phyloP scores from a whole-genome alignment of 2,329 filamentous ascomycete species.

The Pseudonectria buxi region DNA sequence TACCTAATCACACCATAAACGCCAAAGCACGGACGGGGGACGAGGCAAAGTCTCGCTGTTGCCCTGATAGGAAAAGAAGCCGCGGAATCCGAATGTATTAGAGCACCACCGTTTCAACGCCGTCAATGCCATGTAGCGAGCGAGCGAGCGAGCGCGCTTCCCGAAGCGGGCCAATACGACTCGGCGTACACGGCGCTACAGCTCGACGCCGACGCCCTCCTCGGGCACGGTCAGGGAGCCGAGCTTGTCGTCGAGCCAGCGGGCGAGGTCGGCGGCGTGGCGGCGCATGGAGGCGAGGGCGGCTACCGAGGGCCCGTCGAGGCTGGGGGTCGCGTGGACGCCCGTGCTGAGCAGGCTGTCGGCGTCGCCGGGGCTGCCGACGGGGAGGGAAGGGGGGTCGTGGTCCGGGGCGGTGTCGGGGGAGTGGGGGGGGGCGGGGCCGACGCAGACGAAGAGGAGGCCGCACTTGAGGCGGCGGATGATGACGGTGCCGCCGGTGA shows the following conservation, averaged over 20 bases:
- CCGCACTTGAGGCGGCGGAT: constrained; percentile 52
- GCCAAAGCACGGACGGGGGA: constrained; percentile 9
- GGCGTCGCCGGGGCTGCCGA: constrained; percentile 35
- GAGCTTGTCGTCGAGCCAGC: constrained; percentile 55
- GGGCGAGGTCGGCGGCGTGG: constrained; percentile 52
- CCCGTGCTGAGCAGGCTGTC: constrained; percentile 42
- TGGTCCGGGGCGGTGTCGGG: constrained; percentile 9
- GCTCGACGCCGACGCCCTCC: constrained; percentile 38
- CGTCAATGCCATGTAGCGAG: constrained; percentile 12
- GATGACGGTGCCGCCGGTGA: constrained; percentile 51
- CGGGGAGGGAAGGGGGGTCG: constrained; percentile 19
- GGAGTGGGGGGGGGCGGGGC: constrained; percentile 32
- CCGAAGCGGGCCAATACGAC: background rate
- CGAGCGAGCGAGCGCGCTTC: constrained; percentile 4
- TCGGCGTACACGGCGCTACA: background rate
- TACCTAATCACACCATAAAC: constrained; percentile 16
- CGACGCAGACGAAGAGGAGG: constrained; percentile 56
- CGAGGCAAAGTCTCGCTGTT: constrained; percentile 1
- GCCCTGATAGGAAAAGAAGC: no score
- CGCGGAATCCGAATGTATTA: no score
- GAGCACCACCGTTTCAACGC: constrained; percentile 10
- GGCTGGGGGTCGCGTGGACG: constrained; percentile 37
- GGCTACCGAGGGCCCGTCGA: constrained; percentile 33
- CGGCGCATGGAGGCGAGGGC: constrained; percentile 46
- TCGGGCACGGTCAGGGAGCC: constrained; percentile 46